Percentiles rank a stretch among this genome's conserved stretches.
Evolutionary conservation across 2,329 filamentous ascomycete species (phyloP).

Genomic region (Trichoderma koningii): DNA sequence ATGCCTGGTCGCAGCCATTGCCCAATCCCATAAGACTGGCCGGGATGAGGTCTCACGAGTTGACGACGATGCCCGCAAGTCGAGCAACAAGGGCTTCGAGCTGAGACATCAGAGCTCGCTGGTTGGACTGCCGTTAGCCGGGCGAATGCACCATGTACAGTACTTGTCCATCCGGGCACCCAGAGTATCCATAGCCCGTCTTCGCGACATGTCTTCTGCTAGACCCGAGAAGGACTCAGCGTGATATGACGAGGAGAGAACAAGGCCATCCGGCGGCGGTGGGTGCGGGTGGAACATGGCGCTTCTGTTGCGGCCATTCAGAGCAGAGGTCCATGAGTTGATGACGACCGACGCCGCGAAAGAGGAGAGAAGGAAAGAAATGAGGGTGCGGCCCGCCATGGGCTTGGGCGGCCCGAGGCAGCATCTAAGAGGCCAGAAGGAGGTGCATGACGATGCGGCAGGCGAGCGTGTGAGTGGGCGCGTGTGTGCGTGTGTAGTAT

Average conservation of each 20-base stretch:
- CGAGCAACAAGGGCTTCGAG: conserved; percentile 29
- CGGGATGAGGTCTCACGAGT: not conserved
- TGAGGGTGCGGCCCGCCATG: not conserved
- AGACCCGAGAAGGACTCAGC: not conserved
- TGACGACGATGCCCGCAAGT: conserved; percentile 4
- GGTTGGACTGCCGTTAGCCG: conserved; percentile 27
- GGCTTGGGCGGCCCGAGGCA: conserved; percentile 1
- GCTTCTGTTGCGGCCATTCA: conserved; percentile 11
- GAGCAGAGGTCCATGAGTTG: conserved; percentile 10
- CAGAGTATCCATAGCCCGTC: not conserved
- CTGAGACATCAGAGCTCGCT: conserved; percentile 30
- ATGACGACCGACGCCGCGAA: conserved; percentile 1
- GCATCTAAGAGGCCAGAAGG: not conserved
- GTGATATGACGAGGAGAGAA: conserved; percentile 9
- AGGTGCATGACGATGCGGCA: conserved; percentile 5
- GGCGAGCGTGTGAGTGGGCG: not conserved
- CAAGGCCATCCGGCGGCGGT: conserved; percentile 16
- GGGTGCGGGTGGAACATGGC: conserved; percentile 26
- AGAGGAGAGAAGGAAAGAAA: conserved; percentile 8
- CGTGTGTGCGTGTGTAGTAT: no score
- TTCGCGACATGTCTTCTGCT: conserved; percentile 20
- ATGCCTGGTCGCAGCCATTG: conserved; percentile 15
- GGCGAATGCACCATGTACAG: conserved; percentile 17
- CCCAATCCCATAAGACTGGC: conserved; percentile 21
- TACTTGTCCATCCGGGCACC: not conserved